A percentile compares a stretch with the other conserved stretches of the same genome.
Evolutionary conservation across 192 early-diverging fungal genomes (phyloP).

Genomic region (Geranomyces michiganensis): DNA sequence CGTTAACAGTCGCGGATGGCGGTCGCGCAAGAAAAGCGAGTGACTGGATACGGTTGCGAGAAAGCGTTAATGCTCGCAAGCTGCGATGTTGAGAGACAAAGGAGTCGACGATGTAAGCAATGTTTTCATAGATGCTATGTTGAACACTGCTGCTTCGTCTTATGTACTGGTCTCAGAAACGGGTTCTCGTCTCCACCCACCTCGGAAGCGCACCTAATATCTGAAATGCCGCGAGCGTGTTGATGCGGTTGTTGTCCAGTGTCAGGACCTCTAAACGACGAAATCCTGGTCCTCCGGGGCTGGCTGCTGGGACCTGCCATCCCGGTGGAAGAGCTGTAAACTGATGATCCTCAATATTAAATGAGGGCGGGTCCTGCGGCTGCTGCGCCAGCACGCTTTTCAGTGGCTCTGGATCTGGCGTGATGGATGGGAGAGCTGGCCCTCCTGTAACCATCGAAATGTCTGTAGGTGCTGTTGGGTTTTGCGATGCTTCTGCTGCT

Average conservation of each 20-base stretch:
- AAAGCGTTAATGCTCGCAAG: conserved; percentile 46
- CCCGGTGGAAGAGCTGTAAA: neutral
- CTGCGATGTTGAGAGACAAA: conserved; percentile 19
- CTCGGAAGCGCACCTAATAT: conserved; percentile 48
- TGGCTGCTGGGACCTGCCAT: neutral
- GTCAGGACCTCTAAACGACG: conserved; percentile 41
- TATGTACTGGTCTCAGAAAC: neutral
- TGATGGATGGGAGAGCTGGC: no score
- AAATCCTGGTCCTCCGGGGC: conserved; percentile 40
- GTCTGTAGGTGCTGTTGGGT: neutral
- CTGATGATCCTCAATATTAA: no score
- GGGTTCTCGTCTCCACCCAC: conserved; percentile 23
- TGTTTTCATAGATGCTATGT: no score
- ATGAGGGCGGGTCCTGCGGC: no score
- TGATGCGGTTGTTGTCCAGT: conserved; percentile 49
- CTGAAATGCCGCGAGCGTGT: conserved; percentile 26
- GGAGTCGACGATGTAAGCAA: neutral
- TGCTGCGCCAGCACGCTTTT: no score
- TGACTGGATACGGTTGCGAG: conserved; percentile 40
- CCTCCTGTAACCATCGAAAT: no score
- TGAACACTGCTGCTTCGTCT: neutral
- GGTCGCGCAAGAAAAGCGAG: conserved; percentile 34
- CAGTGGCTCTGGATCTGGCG: no score
- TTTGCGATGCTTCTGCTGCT: neutral
- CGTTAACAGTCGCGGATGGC: neutral